A percentile compares a stretch with the other conserved stretches of the same genome.
These are phyloP conservation scores for Vigna trinervia DNA, from an alignment of 306 rosid species.

Conservation along the genomic window DNA sequence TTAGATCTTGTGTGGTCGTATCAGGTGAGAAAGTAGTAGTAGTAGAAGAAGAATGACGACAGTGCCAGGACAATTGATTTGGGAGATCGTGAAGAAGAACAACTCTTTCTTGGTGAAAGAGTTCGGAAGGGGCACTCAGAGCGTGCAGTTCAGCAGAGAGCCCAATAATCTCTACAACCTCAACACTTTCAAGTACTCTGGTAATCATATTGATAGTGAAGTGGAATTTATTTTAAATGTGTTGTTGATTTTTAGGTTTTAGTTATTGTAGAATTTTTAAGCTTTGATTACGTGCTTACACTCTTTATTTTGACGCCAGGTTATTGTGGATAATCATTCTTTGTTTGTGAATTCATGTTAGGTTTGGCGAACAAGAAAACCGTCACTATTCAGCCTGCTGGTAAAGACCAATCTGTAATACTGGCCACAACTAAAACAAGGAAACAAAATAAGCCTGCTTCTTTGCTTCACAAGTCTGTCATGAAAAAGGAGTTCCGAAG, in stretches of 20 bases:
- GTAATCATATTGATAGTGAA: constrained; percentile 31
- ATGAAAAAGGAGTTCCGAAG: constrained; percentile 85
- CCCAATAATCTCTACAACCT: constrained; percentile 81
- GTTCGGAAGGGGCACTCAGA: constrained; percentile 79
- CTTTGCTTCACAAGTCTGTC: constrained; percentile 79
- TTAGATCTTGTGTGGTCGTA: constrained; percentile 33
- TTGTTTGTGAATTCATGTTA: constrained; percentile 19
- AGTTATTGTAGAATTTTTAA: not conserved
- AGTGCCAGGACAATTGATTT: constrained; percentile 80
- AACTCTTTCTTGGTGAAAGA: constrained; percentile 85
- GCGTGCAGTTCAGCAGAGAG: constrained; percentile 88
- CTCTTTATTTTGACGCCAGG: not conserved
- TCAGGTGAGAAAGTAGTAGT: constrained; percentile 40
- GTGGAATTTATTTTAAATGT: not conserved
- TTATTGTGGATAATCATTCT: not conserved
- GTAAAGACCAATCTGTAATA: constrained; percentile 78
- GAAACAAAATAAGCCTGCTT: constrained; percentile 88
- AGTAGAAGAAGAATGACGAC: constrained; percentile 61
- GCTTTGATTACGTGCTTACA: not conserved
- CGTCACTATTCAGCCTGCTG: constrained; percentile 73
- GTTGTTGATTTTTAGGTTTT: not conserved
- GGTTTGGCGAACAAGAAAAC: constrained; percentile 98
- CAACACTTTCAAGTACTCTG: constrained; percentile 81
- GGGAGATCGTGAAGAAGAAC: constrained; percentile 96
- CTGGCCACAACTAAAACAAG: constrained; percentile 86